Percentiles rank a stretch among this genome's conserved stretches.
phyloP scores from a whole-genome alignment of 495 filamentous ascomycete genomes.

The Halenospora varia region DNA sequence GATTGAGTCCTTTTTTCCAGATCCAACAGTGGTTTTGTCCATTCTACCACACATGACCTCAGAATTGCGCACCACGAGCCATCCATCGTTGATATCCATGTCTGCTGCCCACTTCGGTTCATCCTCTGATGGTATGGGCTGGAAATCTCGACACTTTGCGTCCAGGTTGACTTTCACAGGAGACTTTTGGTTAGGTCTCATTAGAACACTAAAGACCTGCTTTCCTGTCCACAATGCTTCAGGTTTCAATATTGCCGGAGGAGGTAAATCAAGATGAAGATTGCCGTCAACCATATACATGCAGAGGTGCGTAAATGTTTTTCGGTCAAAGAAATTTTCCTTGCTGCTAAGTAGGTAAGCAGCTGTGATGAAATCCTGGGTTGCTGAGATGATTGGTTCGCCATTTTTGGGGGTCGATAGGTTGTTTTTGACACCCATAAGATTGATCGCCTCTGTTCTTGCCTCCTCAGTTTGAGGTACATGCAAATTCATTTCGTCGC shows the following conservation, averaged over 20 bases:
- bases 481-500: conserved; percentile 98
- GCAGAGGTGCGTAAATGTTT: conserved; percentile 81
- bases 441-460: conserved; percentile 85
- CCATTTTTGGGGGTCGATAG: conserved; percentile 94
- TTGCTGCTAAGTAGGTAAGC: conserved; percentile 90
- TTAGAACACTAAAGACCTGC: conserved; percentile 92
- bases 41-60: conserved; percentile 98
- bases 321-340: conserved; percentile 86
- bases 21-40: conserved; percentile 94
- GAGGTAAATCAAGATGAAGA: conserved; percentile 77
- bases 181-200: conserved; percentile 81
- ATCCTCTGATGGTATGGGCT: conserved; percentile 43
- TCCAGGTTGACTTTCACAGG: conserved; percentile 87
- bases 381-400: conserved; percentile 96
- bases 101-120: conserved; percentile 65
- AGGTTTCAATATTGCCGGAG: conserved; percentile 80
- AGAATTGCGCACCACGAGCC: conserved; percentile 89
- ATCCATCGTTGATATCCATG: conserved; percentile 79
- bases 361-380: conserved; percentile 97
- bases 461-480: conserved; percentile 98
- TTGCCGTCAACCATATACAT: conserved; percentile 89
- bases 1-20: conserved; percentile 94
- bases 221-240: conserved; percentile 94
- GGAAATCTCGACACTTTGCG: conserved; percentile 82
- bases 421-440: conserved; percentile 99